A percentile compares a stretch with the other conserved stretches of the same genome.
Conservation (phyloP, 2,329 filamentous ascomycete species). For the Neocatenulostroma microsporum region DNA sequence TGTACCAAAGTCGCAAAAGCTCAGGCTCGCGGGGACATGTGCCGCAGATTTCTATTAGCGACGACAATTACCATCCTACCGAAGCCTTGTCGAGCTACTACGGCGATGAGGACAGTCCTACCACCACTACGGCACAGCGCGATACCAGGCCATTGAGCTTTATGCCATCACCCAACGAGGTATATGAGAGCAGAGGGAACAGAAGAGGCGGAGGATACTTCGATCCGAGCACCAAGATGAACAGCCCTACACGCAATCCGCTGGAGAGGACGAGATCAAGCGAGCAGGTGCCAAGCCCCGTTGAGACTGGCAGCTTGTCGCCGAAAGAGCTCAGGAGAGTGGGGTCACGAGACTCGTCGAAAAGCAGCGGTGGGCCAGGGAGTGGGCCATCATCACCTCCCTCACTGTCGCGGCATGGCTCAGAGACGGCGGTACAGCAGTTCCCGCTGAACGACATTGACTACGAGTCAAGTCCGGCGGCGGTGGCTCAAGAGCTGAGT, state of each 20-base stretch:
- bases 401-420: conserved; percentile 29
- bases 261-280: conserved; percentile 26
- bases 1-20: conserved; percentile 20
- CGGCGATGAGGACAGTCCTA: conserved; percentile 37
- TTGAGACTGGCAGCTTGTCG: conserved; percentile 10
- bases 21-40: conserved; percentile 45
- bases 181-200: conserved; percentile 29
- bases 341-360: conserved; percentile 32
- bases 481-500: conserved; percentile 84
- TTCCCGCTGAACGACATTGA: conserved; percentile 75
- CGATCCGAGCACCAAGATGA: conserved; percentile 8
- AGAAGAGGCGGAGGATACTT: conserved; percentile 24
- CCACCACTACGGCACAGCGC: conserved; percentile 41
- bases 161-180: conserved; percentile 51
- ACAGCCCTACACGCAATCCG: conserved; percentile 17
- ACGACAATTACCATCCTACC: conserved; percentile 88
- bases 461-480: conserved; percentile 81
- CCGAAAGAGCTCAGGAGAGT: conserved; percentile 17
- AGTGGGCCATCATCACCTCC: conserved; percentile 32
- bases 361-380: conserved; percentile 16
- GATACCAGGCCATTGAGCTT: conserved; percentile 68
- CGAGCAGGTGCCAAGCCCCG: conserved; percentile 15
- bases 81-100: conserved; percentile 90
- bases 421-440: conserved; percentile 30
- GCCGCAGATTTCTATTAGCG: conserved; percentile 64